Evolutionary conservation across 176 grass and related monocot species (phyloP).

Genomic region (Cocos nucifera): DNA sequence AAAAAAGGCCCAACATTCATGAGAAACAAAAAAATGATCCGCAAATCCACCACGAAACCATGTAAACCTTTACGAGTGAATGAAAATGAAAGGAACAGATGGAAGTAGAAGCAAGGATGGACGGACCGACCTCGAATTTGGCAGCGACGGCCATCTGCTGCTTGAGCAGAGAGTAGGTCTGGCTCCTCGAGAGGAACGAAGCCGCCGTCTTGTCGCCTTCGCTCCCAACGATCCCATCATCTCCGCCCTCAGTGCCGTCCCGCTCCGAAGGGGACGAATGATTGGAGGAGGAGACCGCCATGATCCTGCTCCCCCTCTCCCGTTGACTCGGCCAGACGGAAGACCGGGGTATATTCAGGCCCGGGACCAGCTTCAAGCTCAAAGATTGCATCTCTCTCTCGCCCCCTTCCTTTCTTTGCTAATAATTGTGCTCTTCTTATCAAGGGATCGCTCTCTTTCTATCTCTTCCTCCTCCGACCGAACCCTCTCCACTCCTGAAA

Average conservation of each 20-base stretch:
- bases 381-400: conserved; percentile 4
- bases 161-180: conserved; percentile 10
- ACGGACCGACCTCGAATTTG: conserved; percentile 5
- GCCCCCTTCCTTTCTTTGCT: conserved; percentile 16
- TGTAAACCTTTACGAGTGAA: neutral
- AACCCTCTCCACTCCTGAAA: too few relatives aligned
- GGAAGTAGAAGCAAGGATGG: neutral
- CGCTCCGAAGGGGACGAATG: neutral
- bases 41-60: neutral
- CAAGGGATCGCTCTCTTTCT: too few relatives aligned
- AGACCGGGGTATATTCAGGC: neutral
- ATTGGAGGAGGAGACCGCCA: neutral
- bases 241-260: neutral
- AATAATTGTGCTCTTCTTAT: too few relatives aligned
- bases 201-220: neutral
- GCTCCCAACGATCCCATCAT: neutral
- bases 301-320: neutral
- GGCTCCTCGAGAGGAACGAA: conserved; percentile 9
- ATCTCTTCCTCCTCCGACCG: too few relatives aligned
- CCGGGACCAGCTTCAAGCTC: conserved; percentile 1
- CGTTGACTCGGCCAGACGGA: neutral
- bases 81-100: neutral
- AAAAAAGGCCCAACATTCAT: too few relatives aligned
- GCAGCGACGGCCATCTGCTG: conserved; percentile 10
- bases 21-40: neutral